Conservation (phyloP, 441 rosid genomes). For the Omphalea diandra region DNA sequence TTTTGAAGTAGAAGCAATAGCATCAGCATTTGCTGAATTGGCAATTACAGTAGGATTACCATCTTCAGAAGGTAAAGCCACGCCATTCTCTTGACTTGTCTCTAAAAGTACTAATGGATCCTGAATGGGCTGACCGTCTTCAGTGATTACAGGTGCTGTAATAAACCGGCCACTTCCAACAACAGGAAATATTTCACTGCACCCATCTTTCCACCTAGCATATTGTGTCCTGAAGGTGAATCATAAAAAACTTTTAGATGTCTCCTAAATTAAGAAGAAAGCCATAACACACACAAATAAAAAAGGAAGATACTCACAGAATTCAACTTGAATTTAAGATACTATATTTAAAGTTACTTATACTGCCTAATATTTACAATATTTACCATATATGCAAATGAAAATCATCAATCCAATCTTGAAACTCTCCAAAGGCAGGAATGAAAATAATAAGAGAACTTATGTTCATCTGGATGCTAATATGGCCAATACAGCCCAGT, state of each 20-base stretch:
- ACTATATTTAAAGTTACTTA: not conserved
- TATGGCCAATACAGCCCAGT: not conserved
- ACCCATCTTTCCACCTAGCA: constrained; percentile 72
- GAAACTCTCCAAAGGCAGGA: not conserved
- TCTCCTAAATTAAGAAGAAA: not conserved
- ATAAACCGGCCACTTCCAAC: constrained; percentile 82
- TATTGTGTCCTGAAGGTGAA: constrained; percentile 58
- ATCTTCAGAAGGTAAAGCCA: constrained; percentile 23
- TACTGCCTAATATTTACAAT: not conserved
- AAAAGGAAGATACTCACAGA: not conserved
- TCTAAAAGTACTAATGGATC: constrained; percentile 77
- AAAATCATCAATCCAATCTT: too few species aligned
- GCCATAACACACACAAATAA: constrained; percentile 3
- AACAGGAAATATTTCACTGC: constrained; percentile 67
- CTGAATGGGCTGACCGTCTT: constrained; percentile 69
- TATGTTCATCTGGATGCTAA: not conserved
- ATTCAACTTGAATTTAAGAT: not conserved
- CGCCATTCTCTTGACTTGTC: constrained; percentile 44
- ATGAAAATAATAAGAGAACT: not conserved
- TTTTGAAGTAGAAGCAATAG: constrained; percentile 36
- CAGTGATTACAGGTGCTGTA: constrained; percentile 87
- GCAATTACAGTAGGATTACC: constrained; percentile 13
- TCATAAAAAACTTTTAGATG: constrained; percentile 14
- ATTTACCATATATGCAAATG: not conserved
- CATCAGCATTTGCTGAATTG: constrained; percentile 21